These are phyloP conservation scores for Coriolopsis trogii DNA, from an alignment of 1,284 basidiomycete genomes.

Conservation along the genomic window DNA sequence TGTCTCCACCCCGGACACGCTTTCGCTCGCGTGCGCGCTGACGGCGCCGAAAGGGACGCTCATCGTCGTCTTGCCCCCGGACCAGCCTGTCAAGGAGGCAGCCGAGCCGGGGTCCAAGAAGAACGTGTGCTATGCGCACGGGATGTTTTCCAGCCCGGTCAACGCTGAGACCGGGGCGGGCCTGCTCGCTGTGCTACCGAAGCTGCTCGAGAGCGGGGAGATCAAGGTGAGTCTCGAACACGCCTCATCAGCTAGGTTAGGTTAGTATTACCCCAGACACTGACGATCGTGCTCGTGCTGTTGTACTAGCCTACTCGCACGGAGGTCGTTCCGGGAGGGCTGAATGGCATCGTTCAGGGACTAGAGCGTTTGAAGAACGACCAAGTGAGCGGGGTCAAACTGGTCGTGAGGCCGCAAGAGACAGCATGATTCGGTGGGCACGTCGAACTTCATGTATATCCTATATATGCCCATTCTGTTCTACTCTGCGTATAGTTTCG, in stretches of 20 bases:
- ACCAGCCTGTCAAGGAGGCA: background rate
- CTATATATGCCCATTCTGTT: background rate
- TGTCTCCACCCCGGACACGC: constrained; percentile 23
- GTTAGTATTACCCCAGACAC: background rate
- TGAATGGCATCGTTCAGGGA: constrained; percentile 46
- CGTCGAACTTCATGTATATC: background rate
- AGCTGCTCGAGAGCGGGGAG: constrained; percentile 11
- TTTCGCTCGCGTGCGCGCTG: constrained; percentile 26
- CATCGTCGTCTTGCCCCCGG: constrained; percentile 18
- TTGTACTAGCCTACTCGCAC: constrained; percentile 28
- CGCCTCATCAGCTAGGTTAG: too few species aligned
- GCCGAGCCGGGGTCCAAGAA: constrained; percentile 7
- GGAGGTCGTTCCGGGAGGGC: constrained; percentile 48
- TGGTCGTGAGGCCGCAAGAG: constrained; percentile 52
- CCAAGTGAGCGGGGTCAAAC: constrained; percentile 50
- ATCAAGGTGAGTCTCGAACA: constrained; percentile 14
- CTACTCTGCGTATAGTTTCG: background rate
- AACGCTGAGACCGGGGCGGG: constrained; percentile 2
- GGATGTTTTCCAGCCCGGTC: background rate
- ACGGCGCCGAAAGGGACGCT: constrained; percentile 29
- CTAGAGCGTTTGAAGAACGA: constrained; percentile 43
- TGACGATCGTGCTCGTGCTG: background rate
- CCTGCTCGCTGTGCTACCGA: constrained; percentile 9
- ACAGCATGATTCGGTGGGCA: too few species aligned
- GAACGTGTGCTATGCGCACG: background rate